Evolutionary conservation across 106 monocot genomes (phyloP).

Genomic region (Allium cepa): DNA sequence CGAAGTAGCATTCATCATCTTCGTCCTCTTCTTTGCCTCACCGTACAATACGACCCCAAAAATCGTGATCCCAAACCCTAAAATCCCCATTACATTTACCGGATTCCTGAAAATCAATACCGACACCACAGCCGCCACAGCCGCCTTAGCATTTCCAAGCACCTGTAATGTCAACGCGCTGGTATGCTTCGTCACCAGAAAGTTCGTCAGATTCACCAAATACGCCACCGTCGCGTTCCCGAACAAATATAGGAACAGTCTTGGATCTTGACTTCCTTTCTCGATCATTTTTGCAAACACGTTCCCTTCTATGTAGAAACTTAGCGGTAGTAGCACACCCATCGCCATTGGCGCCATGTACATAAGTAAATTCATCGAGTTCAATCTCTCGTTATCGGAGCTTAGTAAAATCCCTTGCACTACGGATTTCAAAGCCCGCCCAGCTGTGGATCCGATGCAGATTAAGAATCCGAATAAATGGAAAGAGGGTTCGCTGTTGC

Average conservation of each 20-base stretch:
- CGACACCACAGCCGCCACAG: conserved; percentile 34
- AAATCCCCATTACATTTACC: conserved; percentile 31
- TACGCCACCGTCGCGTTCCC: conserved; percentile 34
- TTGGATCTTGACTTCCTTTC: conserved; percentile 14
- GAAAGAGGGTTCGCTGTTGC: conserved; percentile 36
- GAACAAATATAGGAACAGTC: conserved; percentile 14
- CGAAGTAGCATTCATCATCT: not conserved
- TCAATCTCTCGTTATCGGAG: conserved; percentile 28
- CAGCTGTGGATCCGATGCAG: conserved; percentile 33
- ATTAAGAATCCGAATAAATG: conserved; percentile 30
- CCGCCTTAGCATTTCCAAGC: conserved; percentile 39
- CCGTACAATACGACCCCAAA: conserved; percentile 31
- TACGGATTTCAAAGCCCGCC: conserved; percentile 31
- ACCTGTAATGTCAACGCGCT: conserved; percentile 36
- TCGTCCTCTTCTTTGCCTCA: conserved; percentile 35
- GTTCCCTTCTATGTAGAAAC: conserved; percentile 20
- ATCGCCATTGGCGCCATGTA: conserved; percentile 35
- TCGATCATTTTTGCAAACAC: conserved; percentile 6
- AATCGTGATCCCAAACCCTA: conserved; percentile 31
- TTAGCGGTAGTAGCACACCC: conserved; percentile 19
- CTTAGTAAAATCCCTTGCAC: conserved; percentile 32
- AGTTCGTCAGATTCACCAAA: conserved; percentile 36
- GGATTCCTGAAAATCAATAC: conserved; percentile 35
- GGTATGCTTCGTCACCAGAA: conserved; percentile 38
- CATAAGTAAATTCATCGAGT: conserved; percentile 42